These are phyloP conservation scores for Phytophthora rubi DNA, from an alignment of 352 stramenopile genomes.

Conservation along the genomic window DNA sequence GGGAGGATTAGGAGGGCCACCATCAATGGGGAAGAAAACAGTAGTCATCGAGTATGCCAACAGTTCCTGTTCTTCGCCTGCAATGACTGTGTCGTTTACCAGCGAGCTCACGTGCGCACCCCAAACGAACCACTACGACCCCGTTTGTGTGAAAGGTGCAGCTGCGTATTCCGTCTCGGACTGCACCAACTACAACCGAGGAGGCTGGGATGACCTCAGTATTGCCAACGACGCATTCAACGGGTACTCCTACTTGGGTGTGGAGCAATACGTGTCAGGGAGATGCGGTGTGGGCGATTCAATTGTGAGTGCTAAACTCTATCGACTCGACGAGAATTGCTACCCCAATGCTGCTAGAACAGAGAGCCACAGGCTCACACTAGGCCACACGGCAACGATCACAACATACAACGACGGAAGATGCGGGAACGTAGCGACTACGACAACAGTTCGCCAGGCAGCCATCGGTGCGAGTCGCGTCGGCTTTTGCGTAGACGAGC, in stretches of 20 bases:
- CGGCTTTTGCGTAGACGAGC: not conserved
- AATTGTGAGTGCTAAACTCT: not conserved
- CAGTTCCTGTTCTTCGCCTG: constrained; percentile 1
- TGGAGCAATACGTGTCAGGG: constrained; percentile 10
- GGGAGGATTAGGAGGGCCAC: constrained; percentile 5
- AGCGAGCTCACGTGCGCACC: constrained; percentile 6
- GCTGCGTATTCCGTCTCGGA: constrained; percentile 12
- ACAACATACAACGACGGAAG: constrained; percentile 4
- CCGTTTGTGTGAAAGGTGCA: constrained; percentile 1
- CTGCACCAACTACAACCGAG: constrained; percentile 5
- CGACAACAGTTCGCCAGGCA: not conserved
- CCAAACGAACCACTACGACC: constrained; percentile 1
- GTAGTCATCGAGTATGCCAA: constrained; percentile 9
- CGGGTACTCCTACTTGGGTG: not conserved
- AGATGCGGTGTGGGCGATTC: not conserved
- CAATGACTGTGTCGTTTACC: not conserved
- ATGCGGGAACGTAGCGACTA: not conserved
- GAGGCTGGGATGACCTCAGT: constrained; percentile 12
- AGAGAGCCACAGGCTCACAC: constrained; percentile 1
- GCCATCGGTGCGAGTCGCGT: not conserved
- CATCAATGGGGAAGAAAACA: constrained; percentile 10
- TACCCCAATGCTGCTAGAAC: constrained; percentile 11
- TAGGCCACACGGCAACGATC: constrained; percentile 2
- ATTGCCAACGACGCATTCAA: constrained; percentile 2
- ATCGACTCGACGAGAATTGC: constrained; percentile 14